Percentiles rank a stretch among this genome's conserved stretches.
Conservation (phyloP, 257 asterid species). For the Echites panduratus region DNA sequence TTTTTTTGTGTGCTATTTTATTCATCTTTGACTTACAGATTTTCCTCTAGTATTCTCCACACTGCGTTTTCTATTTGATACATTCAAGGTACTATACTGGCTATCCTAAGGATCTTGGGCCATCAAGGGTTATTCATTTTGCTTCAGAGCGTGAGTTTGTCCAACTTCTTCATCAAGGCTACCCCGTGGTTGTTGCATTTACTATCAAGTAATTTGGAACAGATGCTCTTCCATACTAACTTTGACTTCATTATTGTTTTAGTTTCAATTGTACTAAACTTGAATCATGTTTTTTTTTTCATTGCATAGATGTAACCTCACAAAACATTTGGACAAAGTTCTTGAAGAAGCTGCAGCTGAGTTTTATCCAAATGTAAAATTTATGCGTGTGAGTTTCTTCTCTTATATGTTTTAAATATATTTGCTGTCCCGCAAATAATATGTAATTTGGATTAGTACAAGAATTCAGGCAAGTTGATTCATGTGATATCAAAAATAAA, state of each 20-base stretch:
- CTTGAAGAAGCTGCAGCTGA: conserved; percentile 92
- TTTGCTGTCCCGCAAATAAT: background rate
- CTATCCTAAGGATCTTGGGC: conserved; percentile 91
- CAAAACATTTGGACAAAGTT: conserved; percentile 80
- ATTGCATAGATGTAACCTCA: conserved; percentile 65
- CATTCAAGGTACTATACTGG: conserved; percentile 73
- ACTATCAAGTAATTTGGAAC: conserved; percentile 62
- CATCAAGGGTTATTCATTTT: conserved; percentile 71
- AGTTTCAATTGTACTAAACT: background rate
- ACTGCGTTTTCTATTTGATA: conserved; percentile 12
- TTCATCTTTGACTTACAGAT: no score
- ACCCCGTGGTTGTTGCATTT: conserved; percentile 91
- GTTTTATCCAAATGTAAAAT: conserved; percentile 78
- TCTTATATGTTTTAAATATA: background rate
- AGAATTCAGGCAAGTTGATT: background rate
- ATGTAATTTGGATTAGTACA: background rate
- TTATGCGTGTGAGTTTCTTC: conserved; percentile 70
- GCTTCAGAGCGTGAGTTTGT: conserved; percentile 92
- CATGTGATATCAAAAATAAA: background rate
- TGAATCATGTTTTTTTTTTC: background rate
- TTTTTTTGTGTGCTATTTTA: no score
- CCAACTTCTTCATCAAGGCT: conserved; percentile 89
- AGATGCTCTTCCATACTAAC: conserved; percentile 1
- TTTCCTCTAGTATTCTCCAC: background rate
- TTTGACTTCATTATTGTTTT: background rate